A percentile compares a stretch with the other conserved stretches of the same genome.
Evolutionary conservation across 106 monocot species (phyloP).

Genomic region (Gastrodia elata): DNA sequence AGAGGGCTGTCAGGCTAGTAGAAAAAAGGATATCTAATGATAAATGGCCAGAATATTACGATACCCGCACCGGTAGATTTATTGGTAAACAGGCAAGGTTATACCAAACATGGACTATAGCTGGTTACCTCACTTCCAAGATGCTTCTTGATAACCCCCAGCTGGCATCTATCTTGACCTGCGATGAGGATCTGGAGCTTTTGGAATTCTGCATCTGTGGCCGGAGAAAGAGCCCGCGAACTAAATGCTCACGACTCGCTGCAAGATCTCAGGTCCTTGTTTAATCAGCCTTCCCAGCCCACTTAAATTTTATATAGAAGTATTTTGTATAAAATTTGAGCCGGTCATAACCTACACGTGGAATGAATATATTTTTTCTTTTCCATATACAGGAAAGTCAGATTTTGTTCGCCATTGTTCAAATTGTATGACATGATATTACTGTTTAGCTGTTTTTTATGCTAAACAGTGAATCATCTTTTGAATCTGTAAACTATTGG

Average conservation of each 20-base stretch:
- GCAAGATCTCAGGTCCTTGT: constrained; percentile 53
- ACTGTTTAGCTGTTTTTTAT: background rate
- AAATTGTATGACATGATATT: background rate
- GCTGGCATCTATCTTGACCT: constrained; percentile 57
- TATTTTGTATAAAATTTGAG: background rate
- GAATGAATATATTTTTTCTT: background rate
- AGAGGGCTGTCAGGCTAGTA: constrained; percentile 35
- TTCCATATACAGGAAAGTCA: background rate
- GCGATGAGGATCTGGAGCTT: constrained; percentile 82
- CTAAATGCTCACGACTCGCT: constrained; percentile 58
- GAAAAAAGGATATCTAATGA: constrained; percentile 55
- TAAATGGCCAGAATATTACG: constrained; percentile 76
- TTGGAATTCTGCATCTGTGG: constrained; percentile 57
- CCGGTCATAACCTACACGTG: background rate
- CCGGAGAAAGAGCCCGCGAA: constrained; percentile 41
- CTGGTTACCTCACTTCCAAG: constrained; percentile 67
- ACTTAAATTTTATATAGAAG: background rate
- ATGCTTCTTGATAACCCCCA: constrained; percentile 69
- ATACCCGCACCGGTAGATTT: constrained; percentile 46
- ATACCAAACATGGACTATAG: constrained; percentile 85
- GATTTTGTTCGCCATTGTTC: background rate
- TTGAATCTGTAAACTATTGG: background rate
- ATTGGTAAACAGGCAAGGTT: constrained; percentile 75
- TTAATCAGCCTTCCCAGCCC: background rate
- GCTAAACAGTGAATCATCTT: background rate